Base-by-base conservation (phyloP, 495 filamentous ascomycete genomes). In the Aspergillus baeticus region DNA sequence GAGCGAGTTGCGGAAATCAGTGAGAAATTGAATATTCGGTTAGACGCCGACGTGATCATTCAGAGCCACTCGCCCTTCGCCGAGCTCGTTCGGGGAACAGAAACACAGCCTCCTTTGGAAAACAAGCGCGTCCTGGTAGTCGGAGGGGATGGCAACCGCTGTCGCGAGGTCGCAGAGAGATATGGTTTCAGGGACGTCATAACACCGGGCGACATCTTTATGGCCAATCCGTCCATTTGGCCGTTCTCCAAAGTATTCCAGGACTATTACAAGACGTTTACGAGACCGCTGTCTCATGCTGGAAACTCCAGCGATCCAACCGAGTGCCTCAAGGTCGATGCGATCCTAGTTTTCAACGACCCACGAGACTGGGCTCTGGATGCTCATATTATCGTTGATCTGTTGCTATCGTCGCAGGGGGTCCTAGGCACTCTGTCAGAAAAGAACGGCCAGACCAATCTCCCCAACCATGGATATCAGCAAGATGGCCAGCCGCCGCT, bases 311-410 rank as follows among this genome's bases (percentile, higher is more conserved):
- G 51, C 14, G 62, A 77, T 23, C 77, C 77, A 0, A 59, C 66
- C 0, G 73, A 72, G 14, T 73, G 79, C 31, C 74, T 91, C 36
- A 87, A 89, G 58, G 83, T 97, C 61, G 87, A 90, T 65, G 91
- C 92, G 15, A 82, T 98, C 44, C 84, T 96, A 65, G 85, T 96
- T 31, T 96, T 87, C 76, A 90, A 93, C 69, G 91, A 96, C 70
- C 90, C 94, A 10, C 83, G 94, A 22, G 93, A 97, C 77, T 97
- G 93, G 92, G 91, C 84, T 7, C 78, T 94, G n/a, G 90, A 96
- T 69, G 81, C 83, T 6, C 89, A 92, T 62, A 61, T 98, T 54
- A 84, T 97, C 39, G 60, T 85, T 51, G 94, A 98, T 69, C 65
- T 96, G 6, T 79, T 96, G 3, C 76, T 94, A 36, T 96, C 91